These are phyloP conservation scores for Athelia psychrophila DNA, from an alignment of 1,284 basidiomycete genomes.

Conservation along the genomic window DNA sequence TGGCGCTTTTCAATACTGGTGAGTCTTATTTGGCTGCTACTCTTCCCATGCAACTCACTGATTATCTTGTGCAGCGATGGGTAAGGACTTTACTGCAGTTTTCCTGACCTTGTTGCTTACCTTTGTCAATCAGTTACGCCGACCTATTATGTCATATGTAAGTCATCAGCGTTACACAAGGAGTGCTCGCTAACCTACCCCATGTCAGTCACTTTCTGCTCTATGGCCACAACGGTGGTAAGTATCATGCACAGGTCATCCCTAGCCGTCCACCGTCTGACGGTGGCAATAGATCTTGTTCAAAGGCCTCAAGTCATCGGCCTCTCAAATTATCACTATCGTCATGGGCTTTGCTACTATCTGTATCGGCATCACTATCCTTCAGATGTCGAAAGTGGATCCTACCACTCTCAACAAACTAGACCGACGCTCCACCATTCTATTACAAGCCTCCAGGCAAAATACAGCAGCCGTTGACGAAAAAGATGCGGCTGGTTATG, in stretches of 20 bases:
- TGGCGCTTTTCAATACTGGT: constrained; percentile 94
- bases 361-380: constrained; percentile 87
- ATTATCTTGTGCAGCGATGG: constrained; percentile 61
- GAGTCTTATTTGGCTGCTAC: constrained; percentile 21
- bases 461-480: constrained; percentile 64
- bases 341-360: constrained; percentile 90
- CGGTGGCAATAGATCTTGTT: constrained; percentile 66
- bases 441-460: constrained; percentile 73
- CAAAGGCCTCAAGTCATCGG: constrained; percentile 83
- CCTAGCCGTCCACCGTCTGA: background rate
- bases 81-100: constrained; percentile 32
- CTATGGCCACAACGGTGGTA: constrained; percentile 84
- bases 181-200: constrained; percentile 12
- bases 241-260: constrained; percentile 6
- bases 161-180: constrained; percentile 20
- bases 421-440: constrained; percentile 82
- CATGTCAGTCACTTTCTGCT: constrained; percentile 76
- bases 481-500: constrained; percentile 50
- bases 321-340: constrained; percentile 81
- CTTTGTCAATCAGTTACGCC: constrained; percentile 88
- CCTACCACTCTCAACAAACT: constrained; percentile 71
- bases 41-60: constrained; percentile 11
- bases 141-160: constrained; percentile 85
- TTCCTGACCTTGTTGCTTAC: constrained; percentile 18
- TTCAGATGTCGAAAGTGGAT: constrained; percentile 96